These are phyloP conservation scores for Ustilago xerochloae DNA, from an alignment of 1,284 basidiomycete species.

Conservation along the genomic window DNA sequence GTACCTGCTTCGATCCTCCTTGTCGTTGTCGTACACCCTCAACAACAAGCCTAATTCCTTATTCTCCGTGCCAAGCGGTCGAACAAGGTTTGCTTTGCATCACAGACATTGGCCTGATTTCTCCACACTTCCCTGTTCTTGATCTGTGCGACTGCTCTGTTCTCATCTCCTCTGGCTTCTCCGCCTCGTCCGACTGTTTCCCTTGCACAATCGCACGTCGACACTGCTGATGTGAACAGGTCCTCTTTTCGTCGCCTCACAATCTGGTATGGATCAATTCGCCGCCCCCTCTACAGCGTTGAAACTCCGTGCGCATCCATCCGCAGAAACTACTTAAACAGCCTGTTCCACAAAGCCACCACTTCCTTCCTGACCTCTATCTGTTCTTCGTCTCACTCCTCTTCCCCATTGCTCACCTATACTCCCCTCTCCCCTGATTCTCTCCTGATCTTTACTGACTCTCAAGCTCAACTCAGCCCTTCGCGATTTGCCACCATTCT, in stretches of 20 bases:
- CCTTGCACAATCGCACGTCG: not conserved
- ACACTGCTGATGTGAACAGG: no score
- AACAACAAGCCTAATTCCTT: no score
- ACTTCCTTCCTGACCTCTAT: not conserved
- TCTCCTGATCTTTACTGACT: no score
- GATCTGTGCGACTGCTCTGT: not conserved
- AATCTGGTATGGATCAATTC: no score
- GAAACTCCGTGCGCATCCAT: not conserved
- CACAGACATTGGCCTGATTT: not conserved
- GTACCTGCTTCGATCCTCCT: not conserved
- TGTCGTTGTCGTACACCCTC: no score
- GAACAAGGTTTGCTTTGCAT: not conserved
- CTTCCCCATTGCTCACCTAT: not conserved
- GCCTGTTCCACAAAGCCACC: not conserved
- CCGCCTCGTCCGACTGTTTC: not conserved
- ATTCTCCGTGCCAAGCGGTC: not conserved
- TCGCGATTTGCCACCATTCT: not conserved
- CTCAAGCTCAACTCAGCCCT: not conserved
- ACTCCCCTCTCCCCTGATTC: not conserved
- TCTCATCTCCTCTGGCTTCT: not conserved
- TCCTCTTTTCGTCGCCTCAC: no score
- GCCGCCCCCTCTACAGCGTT: not conserved
- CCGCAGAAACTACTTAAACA: conserved; percentile 5
- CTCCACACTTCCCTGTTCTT: not conserved
- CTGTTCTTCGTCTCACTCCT: not conserved